Base-by-base conservation (phyloP, 2,329 filamentous ascomycete genomes). In the Elsinoe necatrix region DNA sequence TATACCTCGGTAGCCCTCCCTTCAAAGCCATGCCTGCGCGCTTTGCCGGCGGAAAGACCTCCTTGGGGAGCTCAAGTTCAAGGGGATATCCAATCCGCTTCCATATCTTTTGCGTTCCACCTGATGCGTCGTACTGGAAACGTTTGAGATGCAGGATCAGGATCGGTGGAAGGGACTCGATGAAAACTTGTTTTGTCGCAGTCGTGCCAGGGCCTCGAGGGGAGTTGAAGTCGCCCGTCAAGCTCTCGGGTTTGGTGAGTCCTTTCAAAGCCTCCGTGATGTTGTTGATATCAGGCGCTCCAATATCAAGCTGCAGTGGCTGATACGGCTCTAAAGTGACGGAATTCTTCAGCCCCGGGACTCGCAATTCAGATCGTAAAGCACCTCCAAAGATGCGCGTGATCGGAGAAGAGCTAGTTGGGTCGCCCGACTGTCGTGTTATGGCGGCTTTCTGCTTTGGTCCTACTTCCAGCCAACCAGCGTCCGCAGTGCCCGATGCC, bases 51-150 rank as follows among this genome's bases (percentile, higher is more conserved):
- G 90, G 86, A 66, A 98, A 86, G 8, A 89, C 86, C 67, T 97
- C 92, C 57, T 85, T 86, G 0, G 93, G 93, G 61, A 98, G 89
- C 68, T 97, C 92, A 52, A 98, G 78, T 66, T 97, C 91, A 25
- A 98, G 76, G 0, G 93, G 93, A 67, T 98, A 98, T 18, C 90
- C 92, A 58, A 98, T 80, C 75, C 92, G 95, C 76, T 97, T 98
- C 89, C 92, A 96, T 61, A 97, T 95, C 77, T 98, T 98, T 66
- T 95, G 86, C 0, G 90, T 95, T 21, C 90, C 90, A 43, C 85
- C 87, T 58, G 85, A 82, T 60, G 84, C 88, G 65, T 97, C 90
- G 65, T 95, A 97, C 65, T 96, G 89, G 77, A 98, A 98, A 43
- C 93, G 89, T 75, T 98, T 98, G 41, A 98, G 79, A 67, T 98